phyloP scores from a whole-genome alignment of 2,329 filamentous ascomycete species.

The Epichloe elymi region DNA sequence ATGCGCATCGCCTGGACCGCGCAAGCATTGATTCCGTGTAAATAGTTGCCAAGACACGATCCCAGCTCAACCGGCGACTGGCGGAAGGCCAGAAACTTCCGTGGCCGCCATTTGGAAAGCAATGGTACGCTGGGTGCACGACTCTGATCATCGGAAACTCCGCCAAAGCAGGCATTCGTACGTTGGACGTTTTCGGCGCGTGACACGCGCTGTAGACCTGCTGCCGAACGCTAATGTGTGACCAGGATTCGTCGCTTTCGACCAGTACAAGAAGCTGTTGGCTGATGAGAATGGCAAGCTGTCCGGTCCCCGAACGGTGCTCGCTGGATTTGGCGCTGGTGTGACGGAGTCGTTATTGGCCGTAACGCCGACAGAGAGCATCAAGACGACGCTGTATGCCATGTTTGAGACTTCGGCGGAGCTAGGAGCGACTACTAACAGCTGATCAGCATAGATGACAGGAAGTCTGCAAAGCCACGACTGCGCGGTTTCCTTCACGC shows the following conservation, averaged over 20 bases:
- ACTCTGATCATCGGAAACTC: conserved; percentile 95
- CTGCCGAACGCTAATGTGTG: conserved; percentile 2
- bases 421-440: neutral
- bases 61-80: conserved; percentile 79
- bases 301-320: conserved; percentile 77
- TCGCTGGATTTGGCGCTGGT: conserved; percentile 88
- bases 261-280: conserved; percentile 78
- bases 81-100: conserved; percentile 75
- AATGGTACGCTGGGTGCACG: conserved; percentile 98
- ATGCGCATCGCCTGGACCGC: neutral
- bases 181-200: conserved; percentile 18
- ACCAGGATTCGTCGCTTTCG: conserved; percentile 73
- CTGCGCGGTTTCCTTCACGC: conserved; percentile 90
- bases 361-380: conserved; percentile 93
- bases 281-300: conserved; percentile 78
- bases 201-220: neutral
- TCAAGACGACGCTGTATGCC: conserved; percentile 78
- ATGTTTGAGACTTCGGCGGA: neutral
- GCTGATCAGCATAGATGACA: conserved; percentile 68
- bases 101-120: conserved; percentile 82
- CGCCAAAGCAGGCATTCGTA: conserved; percentile 88
- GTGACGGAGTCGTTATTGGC: conserved; percentile 87
- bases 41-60: conserved; percentile 81
- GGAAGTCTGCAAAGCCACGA: conserved; percentile 71
- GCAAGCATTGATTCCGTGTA: neutral